phyloP scores from a whole-genome alignment of 768 basidiomycete genomes.

The Psilocybe cubensis region DNA sequence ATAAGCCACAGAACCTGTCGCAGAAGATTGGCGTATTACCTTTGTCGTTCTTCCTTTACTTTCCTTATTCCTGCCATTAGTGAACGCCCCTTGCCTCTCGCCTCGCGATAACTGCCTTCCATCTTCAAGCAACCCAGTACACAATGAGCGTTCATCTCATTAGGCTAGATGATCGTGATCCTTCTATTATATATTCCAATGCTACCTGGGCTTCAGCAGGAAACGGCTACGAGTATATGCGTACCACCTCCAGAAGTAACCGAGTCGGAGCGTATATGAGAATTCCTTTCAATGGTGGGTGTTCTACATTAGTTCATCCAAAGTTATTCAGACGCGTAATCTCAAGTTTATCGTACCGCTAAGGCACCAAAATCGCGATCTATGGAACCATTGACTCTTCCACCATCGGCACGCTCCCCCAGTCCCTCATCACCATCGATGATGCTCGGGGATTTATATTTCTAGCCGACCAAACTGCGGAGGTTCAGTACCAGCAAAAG shows the following conservation, averaged over 20 bases:
- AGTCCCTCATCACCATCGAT: not conserved
- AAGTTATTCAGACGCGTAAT: not conserved
- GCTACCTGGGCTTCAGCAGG: not conserved
- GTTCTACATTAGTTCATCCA: not conserved
- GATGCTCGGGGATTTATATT: not conserved
- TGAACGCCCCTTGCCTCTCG: no score
- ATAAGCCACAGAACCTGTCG: no score
- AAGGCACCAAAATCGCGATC: not conserved
- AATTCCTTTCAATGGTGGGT: not conserved
- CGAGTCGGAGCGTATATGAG: not conserved
- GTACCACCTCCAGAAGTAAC: not conserved
- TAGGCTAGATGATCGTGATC: constrained; percentile 3
- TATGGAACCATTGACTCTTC: not conserved
- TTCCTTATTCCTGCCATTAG: no score
- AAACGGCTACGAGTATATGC: constrained; percentile 5
- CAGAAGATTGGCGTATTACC: no score
- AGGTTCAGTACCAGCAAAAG: not conserved
- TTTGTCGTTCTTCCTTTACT: no score
- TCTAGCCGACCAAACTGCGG: not conserved
- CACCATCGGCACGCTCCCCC: not conserved
- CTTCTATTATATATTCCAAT: not conserved
- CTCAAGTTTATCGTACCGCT: not conserved
- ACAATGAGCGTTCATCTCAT: not conserved
- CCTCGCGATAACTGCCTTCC: no score
- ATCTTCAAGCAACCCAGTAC: not conserved